Evolutionary conservation across 805 yeast species (phyloP), one percentile per base, ranked within the genome.

Genomic region (Yarrowia keelungensis): DNA sequence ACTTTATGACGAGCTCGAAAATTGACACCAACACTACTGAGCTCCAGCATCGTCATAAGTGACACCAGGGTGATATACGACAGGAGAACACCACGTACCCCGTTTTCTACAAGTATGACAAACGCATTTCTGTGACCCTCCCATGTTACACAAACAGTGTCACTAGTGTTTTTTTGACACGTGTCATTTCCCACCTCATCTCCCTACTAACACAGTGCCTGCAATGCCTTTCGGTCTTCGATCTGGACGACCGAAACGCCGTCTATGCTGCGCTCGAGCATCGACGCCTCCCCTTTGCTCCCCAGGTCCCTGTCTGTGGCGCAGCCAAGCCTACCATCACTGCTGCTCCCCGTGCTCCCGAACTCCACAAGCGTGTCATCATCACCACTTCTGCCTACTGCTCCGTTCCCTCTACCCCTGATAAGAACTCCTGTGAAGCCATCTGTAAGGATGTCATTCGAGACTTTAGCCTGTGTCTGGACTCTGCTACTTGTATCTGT

Each of bases 201-300:
- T 10, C 41, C 8, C n/a, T 11, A 35, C 58, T 53, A 53, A 53
- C 58, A 53, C 58, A 53, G 58, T 53, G 58, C 43, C 43, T 38
- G 32, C 58, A 53, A 53, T 53, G 58, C 43, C 58, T 53, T 22
- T 53, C 58, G 10, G 35, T 53, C 10, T 53, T 16, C n/a, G 16
- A 38, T 12, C 58, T 53, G n/a, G 43, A 38, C 58, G 38, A 53
- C 43, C 32, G 32, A 16, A 36, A 53, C 58, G n/a, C 32, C 35
- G 58, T 53, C 43, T 19, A 53, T 11, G 26, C 43, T 16, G 58
- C 38, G 2, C 32, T 53, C 16, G 32, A 53, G 32, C 19, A 16
- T 32, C 10, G 58, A 16, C n/a, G 14, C 9, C 35, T 53, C 9
- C 12, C 43, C 5, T 53, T 36, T 11, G 8, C 42, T 0, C 58